phyloP scores from a whole-genome alignment of 1,284 basidiomycete genomes.

The Wolfiporia cocos region DNA sequence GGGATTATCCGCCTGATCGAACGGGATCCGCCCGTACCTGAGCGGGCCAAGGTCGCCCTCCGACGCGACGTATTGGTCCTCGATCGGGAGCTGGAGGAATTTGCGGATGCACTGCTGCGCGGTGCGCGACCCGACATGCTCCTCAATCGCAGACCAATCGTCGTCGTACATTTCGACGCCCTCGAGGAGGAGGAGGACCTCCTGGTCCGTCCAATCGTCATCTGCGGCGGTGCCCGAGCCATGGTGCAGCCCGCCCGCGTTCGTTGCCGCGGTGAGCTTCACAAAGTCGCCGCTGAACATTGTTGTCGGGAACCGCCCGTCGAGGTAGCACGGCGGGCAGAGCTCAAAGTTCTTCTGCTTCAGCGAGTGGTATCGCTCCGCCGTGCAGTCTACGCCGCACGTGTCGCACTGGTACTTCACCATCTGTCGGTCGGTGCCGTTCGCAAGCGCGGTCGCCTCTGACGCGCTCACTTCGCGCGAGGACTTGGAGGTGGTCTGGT shows the following conservation, averaged over 20 bases:
- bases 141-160: slow-evolving; percentile 90
- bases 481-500: slow-evolving; percentile 82
- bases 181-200: slow-evolving; percentile 85
- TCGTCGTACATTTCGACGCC: slow-evolving; percentile 98
- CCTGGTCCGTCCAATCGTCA: slow-evolving; percentile 90
- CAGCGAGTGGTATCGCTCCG: slow-evolving; percentile 87
- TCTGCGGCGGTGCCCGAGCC: slow-evolving; percentile 40
- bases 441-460: slow-evolving; percentile 61
- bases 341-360: slow-evolving; percentile 90
- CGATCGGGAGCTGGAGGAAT: slow-evolving; percentile 95
- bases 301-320: slow-evolving; percentile 91
- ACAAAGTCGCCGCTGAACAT: slow-evolving; percentile 99
- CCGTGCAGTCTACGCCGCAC: slow-evolving; percentile 90
- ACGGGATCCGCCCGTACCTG: slow-evolving; percentile 78
- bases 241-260: slow-evolving; percentile 29
- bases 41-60: slow-evolving; percentile 78
- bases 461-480: slow-evolving; percentile 58
- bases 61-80: slow-evolving; percentile 81
- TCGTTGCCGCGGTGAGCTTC: slow-evolving; percentile 61
- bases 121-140: slow-evolving; percentile 87
- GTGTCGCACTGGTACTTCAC: slow-evolving; percentile 84
- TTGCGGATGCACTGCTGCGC: slow-evolving; percentile 95
- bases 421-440: slow-evolving; percentile 42
- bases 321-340: slow-evolving; percentile 89
- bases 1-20: slow-evolving; percentile 94